Evolutionary conservation across 805 yeast genomes (phyloP).

Genomic region (Nakazawaea ishiwadae): DNA sequence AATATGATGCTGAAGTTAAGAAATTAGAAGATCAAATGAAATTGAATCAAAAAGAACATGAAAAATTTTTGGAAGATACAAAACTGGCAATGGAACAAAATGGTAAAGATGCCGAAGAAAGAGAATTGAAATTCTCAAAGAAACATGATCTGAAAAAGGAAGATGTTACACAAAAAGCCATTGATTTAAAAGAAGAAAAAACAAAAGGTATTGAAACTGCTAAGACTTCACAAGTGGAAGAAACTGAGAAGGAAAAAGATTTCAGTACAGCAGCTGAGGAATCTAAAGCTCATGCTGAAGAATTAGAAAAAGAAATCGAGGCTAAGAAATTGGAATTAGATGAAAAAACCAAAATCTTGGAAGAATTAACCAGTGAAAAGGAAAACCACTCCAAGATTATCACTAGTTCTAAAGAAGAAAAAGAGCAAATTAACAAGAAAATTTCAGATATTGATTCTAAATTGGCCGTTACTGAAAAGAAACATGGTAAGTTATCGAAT

Average conservation of each 20-base stretch:
- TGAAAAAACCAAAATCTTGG: conserved; percentile 21
- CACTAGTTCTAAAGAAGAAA: conserved; percentile 23
- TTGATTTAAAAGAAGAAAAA: conserved; percentile 33
- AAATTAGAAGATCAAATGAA: conserved; percentile 21
- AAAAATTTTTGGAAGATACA: conserved; percentile 35
- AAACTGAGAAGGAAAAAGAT: conserved; percentile 25
- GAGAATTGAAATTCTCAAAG: conserved; percentile 42
- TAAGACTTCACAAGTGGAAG: conserved; percentile 24
- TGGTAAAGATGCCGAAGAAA: conserved; percentile 36
- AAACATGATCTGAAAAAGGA: conserved; percentile 42
- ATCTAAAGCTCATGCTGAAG: conserved; percentile 34
- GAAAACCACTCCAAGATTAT: conserved; percentile 30
- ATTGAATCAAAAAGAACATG: conserved; percentile 27
- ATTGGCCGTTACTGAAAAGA: conserved; percentile 32
- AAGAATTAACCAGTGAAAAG: conserved; percentile 38
- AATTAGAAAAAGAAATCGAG: conserved; percentile 28
- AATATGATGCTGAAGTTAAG: conserved; percentile 20
- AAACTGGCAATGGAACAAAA: conserved; percentile 40
- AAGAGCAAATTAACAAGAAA: conserved; percentile 36
- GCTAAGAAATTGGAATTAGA: conserved; percentile 35
- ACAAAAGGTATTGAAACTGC: conserved; percentile 23
- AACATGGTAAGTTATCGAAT: conserved; percentile 31
- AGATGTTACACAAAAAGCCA: conserved; percentile 36
- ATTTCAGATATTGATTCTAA: conserved; percentile 28
- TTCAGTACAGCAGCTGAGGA: conserved; percentile 36